Base-by-base conservation (phyloP, 257 asterid species). In the Scutellaria galericulata region DNA sequence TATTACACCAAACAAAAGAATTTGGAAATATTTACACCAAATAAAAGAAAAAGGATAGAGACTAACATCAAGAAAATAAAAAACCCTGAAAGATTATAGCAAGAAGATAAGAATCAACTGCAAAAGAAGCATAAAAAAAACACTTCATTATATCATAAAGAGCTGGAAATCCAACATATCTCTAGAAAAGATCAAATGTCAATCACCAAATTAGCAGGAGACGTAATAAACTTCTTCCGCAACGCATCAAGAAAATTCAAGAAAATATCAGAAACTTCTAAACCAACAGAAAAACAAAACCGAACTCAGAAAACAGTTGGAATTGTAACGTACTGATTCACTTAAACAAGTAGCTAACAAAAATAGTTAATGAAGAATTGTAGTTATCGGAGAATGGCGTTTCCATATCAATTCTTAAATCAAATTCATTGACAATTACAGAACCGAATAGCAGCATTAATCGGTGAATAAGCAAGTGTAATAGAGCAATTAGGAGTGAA, bases 401-500 rank as follows among this genome's bases (percentile, higher is more conserved):
- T 31, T 31, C 37, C 37, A 31, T 31, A 4, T 31, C 37, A 31
- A 31, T 31, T 4, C 37, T 31, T 31, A 31, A 31, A 31, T 3
- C 37, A 31, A 31, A 31, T 31, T 31, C 37, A 31, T 31, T 31
- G 37, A 31, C 5, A 31, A 31, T 31, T 31, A 31, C 37, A 31
- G 37, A 31, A 31, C 65, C 56, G 59, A n/a, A 53, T 70, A 61
- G 40, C 47, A 58, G 66, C 67, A 71, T 13, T 71, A 68, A 55
- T 74, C 62, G 76, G 71, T 78, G 69, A 78, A 48, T 18, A 18
- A 18, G 18, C 18, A 18, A 18, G 18, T 18, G 18, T 18, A 18
- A 18, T 18, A 78, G 82, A 78, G 80, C 78, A 81, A 82, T 62
- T 46, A 68, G 75, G 37, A 83, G 79, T 78, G 72, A 70, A 76